Evolutionary conservation across 495 filamentous ascomycete species (phyloP).

Genomic region (Melanomma pulvis-pyrius): DNA sequence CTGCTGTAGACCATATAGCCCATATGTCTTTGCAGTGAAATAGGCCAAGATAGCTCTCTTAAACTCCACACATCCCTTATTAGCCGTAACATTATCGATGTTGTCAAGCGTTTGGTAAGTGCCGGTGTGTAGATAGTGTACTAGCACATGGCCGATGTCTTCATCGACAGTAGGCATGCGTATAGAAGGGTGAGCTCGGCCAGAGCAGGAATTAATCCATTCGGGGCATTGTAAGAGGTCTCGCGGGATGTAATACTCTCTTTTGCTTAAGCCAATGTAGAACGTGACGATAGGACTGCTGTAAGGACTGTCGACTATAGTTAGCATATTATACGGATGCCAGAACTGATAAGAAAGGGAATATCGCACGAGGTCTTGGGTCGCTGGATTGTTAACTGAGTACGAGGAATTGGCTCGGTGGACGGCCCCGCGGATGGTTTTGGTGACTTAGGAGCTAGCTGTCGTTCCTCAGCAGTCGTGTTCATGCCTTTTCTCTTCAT

Average conservation of each 20-base stretch:
- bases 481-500: too few relatives aligned
- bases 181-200: background rate
- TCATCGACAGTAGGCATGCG: conserved; percentile 6
- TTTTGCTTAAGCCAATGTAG: background rate
- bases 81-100: background rate
- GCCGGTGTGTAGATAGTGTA: conserved; percentile 23
- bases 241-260: conserved; percentile 11
- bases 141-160: conserved; percentile 21
- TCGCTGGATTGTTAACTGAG: conserved; percentile 15
- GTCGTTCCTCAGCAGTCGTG: too few relatives aligned
- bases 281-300: conserved; percentile 1
- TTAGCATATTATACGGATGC: background rate
- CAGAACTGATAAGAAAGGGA: conserved; percentile 1
- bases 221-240: conserved; percentile 10
- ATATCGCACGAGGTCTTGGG: conserved; percentile 20
- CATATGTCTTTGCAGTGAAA: background rate
- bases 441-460: background rate
- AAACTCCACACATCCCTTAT: conserved; percentile 7
- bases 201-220: conserved; percentile 3
- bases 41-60: conserved; percentile 17
- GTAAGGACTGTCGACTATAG: conserved; percentile 17
- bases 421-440: background rate
- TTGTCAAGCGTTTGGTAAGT: conserved; percentile 20
- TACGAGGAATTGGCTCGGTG: conserved; percentile 4
- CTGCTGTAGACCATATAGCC: conserved; percentile 10